Base-by-base conservation (phyloP, 805 yeast species). In the Monosporozyma siamensis region DNA sequence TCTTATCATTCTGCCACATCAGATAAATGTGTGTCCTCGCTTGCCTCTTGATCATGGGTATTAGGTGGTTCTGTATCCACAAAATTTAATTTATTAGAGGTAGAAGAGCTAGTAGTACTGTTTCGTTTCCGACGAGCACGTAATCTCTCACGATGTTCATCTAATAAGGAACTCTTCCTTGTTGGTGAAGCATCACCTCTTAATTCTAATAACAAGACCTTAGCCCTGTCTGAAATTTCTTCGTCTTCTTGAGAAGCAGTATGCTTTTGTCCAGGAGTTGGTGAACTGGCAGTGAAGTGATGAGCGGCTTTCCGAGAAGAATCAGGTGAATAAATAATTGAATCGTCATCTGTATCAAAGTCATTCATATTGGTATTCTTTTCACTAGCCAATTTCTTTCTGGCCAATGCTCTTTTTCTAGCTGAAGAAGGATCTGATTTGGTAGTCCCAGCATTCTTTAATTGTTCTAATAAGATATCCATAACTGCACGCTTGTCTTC, bases 381-480 rank as follows among this genome's bases (percentile, higher is more conserved):
- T 17, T 56, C 63, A 11, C 43, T 42, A 9, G 71, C 52, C 51
- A 78, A 60, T 40, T 79, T 80, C 55, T 72, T 78, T 49, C 88
- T 75, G 44, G 86, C 82, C 51, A 80, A 68, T 1, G 90, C 95
- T 42, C 92, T 70, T 53, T 86, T 77, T 53, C 95, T 70, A 0
- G 95, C 94, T 3, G 87, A 75, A 2, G 85, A 68, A 1, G 92
- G 77, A 48, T 88, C 92, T 5, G 85, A 78, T 47, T 78, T 77
- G 4, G 78, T 65, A 9, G 92, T 84, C 1, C 90, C 95, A 0
- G 92, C 85, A 14, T 89, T 88, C 56, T 88, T 82, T 55, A 92
- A 72, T 55, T 83, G 86, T 59, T 88, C 95, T 44, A 92, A 70
- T 39, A 92, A 68, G 27, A 82, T 76, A 59, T 92, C 98, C 83